Evolutionary conservation across 768 basidiomycete genomes (phyloP), one percentile per base, ranked within the genome.

Genomic region (Leucocoprinus birnbaumii): DNA sequence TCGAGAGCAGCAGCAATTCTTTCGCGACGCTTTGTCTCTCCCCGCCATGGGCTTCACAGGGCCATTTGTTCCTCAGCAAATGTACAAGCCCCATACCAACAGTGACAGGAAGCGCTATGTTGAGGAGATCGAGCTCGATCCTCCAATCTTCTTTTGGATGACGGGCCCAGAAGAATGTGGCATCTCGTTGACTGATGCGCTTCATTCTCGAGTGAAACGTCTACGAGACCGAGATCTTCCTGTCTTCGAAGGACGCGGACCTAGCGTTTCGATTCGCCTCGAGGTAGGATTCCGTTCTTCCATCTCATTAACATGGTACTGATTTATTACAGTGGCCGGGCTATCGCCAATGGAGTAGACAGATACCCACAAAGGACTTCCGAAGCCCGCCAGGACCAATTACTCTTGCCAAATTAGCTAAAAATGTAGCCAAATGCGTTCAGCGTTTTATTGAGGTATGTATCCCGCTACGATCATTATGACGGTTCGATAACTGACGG

Each of bases 341-440:
- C 1, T 91, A 91, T 60, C 72, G 81, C 26, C 78, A 82, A 44
- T 91, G 87, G 87, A 87, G 84, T 53, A 79, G 86, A 53, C 89
- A 91, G 65, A 91, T 91, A 57, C 89, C 89, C 7, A 91, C 89
- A 1, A 83, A 84, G 66, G 89, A 91, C 67, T 91, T 90, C 65
- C 79, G 81, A 37, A 89, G 81, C 58, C 88, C 89, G 0, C 89
- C 87, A 37, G 80, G 86, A 5, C 88, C 85, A 2, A 89, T 91
- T 61, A 91, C 89, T 1, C 77, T 80, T 50, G 79, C 81, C 18
- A 91, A 91, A 64, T 75, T 91, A 14, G 89, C 87, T 0, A 89
- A 88, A 65, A 90, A 89, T 53, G 80, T 91, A 7, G 89, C 88
- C 1, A 89, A 87, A 68, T 87, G 87, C 59, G 77, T 91, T 7